Conservation (phyloP, 2,329 filamentous ascomycete species). For the Epichloe gansuensis region DNA sequence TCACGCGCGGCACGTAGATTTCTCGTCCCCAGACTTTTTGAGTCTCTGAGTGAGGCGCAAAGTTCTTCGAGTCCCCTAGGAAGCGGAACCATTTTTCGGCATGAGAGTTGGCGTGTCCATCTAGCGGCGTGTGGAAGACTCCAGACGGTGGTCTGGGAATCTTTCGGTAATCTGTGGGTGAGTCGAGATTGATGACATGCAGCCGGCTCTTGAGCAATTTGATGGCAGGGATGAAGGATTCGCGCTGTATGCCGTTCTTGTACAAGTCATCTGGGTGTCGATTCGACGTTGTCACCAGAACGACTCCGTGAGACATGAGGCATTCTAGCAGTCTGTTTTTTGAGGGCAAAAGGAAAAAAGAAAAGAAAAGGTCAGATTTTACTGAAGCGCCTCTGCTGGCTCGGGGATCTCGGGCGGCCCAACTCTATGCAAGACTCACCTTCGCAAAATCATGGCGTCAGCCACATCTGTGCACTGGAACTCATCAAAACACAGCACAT, state of each 20-base stretch:
- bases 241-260: conserved; percentile 93
- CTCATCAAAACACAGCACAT: conserved; percentile 93
- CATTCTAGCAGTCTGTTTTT: conserved; percentile 58
- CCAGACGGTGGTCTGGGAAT: conserved; percentile 85
- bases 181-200: conserved; percentile 87
- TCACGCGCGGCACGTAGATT: conserved; percentile 76
- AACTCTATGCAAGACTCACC: conserved; percentile 28
- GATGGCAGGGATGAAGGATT: conserved; percentile 92
- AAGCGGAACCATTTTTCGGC: conserved; percentile 94
- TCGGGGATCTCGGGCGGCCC: neutral
- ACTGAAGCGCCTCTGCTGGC: no score
- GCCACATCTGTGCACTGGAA: conserved; percentile 98
- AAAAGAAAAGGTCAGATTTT: neutral
- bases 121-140: conserved; percentile 85
- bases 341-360: neutral
- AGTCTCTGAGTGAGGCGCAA: conserved; percentile 59
- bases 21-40: conserved; percentile 89
- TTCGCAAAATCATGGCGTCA: conserved; percentile 91
- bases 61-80: conserved; percentile 70
- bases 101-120: conserved; percentile 62
- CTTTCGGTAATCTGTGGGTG: conserved; percentile 91
- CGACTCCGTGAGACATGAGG: conserved; percentile 93
- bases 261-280: conserved; percentile 93
- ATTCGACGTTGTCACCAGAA: conserved; percentile 91
- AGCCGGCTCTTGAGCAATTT: conserved; percentile 75